These are phyloP conservation scores for Pachysandra terminalis DNA, from an alignment of 164 flowering plant species.

Conservation along the genomic window DNA sequence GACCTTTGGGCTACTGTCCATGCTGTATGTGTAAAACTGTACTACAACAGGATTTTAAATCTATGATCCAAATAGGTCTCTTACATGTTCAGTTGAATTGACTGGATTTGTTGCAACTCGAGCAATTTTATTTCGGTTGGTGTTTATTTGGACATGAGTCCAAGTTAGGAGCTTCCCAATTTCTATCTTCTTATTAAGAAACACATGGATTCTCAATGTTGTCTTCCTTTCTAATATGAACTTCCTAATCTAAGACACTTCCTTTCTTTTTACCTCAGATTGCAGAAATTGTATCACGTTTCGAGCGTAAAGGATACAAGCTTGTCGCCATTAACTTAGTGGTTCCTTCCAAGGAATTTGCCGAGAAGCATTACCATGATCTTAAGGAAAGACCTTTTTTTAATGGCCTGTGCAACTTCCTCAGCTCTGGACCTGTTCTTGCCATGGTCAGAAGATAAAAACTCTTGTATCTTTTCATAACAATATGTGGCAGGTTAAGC, in stretches of 20 bases:
- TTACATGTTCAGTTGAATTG: too few species aligned
- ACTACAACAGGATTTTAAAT: too few species aligned
- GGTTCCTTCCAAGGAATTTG: slow-evolving; percentile 85
- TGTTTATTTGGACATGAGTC: background rate
- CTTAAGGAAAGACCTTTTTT: slow-evolving; percentile 95
- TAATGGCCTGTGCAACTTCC: slow-evolving; percentile 83
- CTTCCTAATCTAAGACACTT: background rate
- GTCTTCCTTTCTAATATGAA: background rate
- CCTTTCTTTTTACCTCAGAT: slow-evolving; percentile 41
- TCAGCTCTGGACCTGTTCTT: slow-evolving; percentile 98
- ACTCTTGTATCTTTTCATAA: background rate
- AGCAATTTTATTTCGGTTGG: background rate
- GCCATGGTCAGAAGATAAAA: slow-evolving; percentile 66
- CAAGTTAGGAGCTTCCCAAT: background rate
- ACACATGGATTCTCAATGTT: background rate
- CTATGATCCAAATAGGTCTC: too few species aligned
- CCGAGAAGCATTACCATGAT: slow-evolving; percentile 93
- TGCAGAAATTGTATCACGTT: slow-evolving; percentile 85
- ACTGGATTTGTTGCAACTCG: background rate
- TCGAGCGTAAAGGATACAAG: slow-evolving; percentile 92
- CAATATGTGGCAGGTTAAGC: background rate
- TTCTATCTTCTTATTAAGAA: background rate
- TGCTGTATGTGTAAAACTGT: too few species aligned
- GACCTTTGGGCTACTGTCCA: too few species aligned
- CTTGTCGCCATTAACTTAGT: slow-evolving; percentile 86